Evolutionary conservation across 2,329 filamentous ascomycete genomes (phyloP), one percentile per base, ranked within the genome.

Genomic region (Diaporthe citriasiana): DNA sequence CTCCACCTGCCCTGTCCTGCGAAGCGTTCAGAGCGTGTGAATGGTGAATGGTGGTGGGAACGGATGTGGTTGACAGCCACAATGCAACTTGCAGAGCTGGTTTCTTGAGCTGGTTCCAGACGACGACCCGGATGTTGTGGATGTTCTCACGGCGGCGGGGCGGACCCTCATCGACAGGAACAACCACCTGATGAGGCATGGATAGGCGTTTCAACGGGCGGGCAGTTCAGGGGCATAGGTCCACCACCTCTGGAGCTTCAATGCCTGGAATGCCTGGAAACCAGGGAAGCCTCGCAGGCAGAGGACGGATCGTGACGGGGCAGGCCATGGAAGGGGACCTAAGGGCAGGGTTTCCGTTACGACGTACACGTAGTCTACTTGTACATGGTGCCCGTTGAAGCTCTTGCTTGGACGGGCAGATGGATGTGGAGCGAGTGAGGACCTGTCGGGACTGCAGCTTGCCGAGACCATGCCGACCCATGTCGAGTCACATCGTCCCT

Each of bases 121-220:
- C 60, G 60, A 71, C 30, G 69, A 22, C 27, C 25, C 33, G 30
- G 27, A 30, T 35, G 55, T 38, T 17, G 70, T 63, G 42, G 45
- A 63, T 51, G 45, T 71, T 15, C 68, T 56, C 51, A 19, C 53
- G 8, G 40, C 30, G 27, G 68, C 53, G 38, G 38, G 55, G 38
- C 53, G 40, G 53, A 50, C 33, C 56, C 53, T 57, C 69, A 71
- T 71, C 55, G 69, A 60, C 53, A 71, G 55, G 69, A 50, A 71
- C 55, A 70, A 33, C 33, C 33, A 13, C 38, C 42, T 50, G 69
- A 59, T 47, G 69, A 27, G 53, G 30, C 51, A 59, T 59, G 55
- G 51, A 47, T 60, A 42, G 30, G 17, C 53, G 69, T 60, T 71
- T 50, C 69, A 59, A 68, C 63, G 7, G 63, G 69, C 55, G 55